Evolutionary conservation across 176 grass and related monocot species (phyloP).

Genomic region (Zoysia pacifica): DNA sequence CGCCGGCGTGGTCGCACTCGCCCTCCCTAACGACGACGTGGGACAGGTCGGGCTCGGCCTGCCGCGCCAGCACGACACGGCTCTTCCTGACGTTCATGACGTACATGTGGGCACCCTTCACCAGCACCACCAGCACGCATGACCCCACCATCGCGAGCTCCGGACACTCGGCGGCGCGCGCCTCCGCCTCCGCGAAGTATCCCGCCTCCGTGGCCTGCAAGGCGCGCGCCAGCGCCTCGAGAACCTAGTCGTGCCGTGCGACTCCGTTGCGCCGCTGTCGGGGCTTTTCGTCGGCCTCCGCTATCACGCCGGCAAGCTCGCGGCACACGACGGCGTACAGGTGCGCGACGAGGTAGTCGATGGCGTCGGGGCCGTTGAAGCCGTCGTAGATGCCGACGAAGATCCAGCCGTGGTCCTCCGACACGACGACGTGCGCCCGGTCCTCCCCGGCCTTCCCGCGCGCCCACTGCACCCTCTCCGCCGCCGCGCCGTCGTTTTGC

Average conservation of each 20-base stretch:
- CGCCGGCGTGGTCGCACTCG: slow-evolving; percentile 30
- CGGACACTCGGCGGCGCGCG: slow-evolving; percentile 42
- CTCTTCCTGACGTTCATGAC: slow-evolving; percentile 33
- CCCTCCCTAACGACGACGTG: slow-evolving; percentile 8
- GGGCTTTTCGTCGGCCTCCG: background rate
- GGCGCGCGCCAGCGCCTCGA: slow-evolving; percentile 60
- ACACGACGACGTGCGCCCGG: slow-evolving; percentile 62
- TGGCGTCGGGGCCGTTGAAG: slow-evolving; percentile 72
- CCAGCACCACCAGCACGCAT: slow-evolving; percentile 75
- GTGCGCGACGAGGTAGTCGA: slow-evolving; percentile 64
- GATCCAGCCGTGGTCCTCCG: slow-evolving; percentile 63
- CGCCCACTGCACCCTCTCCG: slow-evolving; percentile 63
- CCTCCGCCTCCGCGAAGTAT: slow-evolving; percentile 65
- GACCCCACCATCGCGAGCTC: slow-evolving; percentile 81
- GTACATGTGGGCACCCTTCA: slow-evolving; percentile 81
- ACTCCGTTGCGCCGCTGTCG: background rate
- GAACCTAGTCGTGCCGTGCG: slow-evolving; percentile 14
- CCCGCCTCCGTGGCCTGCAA: slow-evolving; percentile 61
- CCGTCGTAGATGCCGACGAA: slow-evolving; percentile 80
- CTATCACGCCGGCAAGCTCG: slow-evolving; percentile 53
- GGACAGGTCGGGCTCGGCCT: slow-evolving; percentile 19
- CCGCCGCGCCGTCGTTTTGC: slow-evolving; percentile 1
- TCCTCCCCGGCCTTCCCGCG: slow-evolving; percentile 85
- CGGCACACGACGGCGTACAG: slow-evolving; percentile 54
- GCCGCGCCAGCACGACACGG: slow-evolving; percentile 74